Evolutionary conservation across 176 grass and related monocot species (phyloP).

Genomic region (Lolium rigidum): DNA sequence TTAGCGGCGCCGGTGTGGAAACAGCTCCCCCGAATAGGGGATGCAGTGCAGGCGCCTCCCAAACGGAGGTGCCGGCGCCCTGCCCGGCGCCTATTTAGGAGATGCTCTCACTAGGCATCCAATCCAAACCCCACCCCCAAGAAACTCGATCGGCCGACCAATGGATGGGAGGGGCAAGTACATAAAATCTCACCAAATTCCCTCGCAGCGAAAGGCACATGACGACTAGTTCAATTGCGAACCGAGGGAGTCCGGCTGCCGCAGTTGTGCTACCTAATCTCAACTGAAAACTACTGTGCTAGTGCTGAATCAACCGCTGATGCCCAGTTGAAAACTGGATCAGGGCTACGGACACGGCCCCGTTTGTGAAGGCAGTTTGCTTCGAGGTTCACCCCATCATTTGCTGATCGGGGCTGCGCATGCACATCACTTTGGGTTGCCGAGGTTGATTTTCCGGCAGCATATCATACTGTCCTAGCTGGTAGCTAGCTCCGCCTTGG

Average conservation of each 20-base stretch:
- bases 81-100: no score
- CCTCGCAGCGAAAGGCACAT: conserved; percentile 32
- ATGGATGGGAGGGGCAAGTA: background rate
- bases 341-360: background rate
- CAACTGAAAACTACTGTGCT: conserved; percentile 16
- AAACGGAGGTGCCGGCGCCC: no score
- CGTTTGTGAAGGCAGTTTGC: conserved; percentile 18
- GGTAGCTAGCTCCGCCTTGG: background rate
- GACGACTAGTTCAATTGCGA: conserved; percentile 28
- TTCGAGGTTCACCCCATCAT: conserved; percentile 3
- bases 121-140: conserved; percentile 29
- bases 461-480: background rate
- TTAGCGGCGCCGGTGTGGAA: no score
- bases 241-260: conserved; percentile 25
- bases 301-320: no score
- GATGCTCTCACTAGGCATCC: no score
- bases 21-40: no score
- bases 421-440: background rate
- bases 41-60: no score
- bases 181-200: conserved; percentile 62
- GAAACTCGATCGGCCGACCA: conserved; percentile 41
- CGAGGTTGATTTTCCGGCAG: conserved; percentile 32
- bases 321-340: background rate
- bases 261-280: conserved; percentile 21
- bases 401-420: background rate